These are phyloP conservation scores for Tetrapisispora arboricola DNA, from an alignment of 805 yeast species.

Conservation along the genomic window DNA sequence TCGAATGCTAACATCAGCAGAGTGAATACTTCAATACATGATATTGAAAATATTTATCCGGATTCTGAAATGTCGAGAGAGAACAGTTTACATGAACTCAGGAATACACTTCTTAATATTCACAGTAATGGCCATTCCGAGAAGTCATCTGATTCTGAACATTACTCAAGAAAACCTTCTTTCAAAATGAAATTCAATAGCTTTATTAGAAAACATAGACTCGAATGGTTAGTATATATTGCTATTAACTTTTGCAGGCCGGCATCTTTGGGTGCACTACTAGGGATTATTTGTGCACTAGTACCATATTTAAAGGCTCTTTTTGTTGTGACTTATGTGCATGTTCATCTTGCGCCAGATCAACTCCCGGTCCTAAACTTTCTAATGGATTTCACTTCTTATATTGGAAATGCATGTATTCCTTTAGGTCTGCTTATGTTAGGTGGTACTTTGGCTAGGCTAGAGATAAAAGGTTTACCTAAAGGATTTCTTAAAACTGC, in stretches of 20 bases:
- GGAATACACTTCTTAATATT: too few species aligned
- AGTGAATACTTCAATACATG: conserved; percentile 1
- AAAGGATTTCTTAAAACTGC: conserved; percentile 54
- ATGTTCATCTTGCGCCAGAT: conserved; percentile 75
- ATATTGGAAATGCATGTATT: conserved; percentile 79
- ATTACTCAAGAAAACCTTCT: conserved; percentile 2
- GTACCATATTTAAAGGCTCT: conserved; percentile 78
- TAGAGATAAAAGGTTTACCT: conserved; percentile 50
- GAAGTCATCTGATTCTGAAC: background rate
- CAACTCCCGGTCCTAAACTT: conserved; percentile 73
- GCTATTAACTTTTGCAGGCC: conserved; percentile 54
- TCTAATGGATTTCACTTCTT: conserved; percentile 67
- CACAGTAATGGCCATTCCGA: background rate
- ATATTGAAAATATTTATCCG: conserved; percentile 1
- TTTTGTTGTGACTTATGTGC: conserved; percentile 41
- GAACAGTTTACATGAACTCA: background rate
- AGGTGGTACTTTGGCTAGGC: conserved; percentile 82
- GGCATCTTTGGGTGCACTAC: conserved; percentile 57
- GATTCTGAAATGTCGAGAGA: background rate
- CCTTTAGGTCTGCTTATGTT: conserved; percentile 74
- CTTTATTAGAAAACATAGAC: conserved; percentile 21
- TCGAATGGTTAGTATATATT: conserved; percentile 30
- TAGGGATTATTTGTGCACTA: conserved; percentile 60
- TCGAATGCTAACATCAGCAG: conserved; percentile 10
- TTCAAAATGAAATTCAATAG: conserved; percentile 10